These are phyloP conservation scores for Microsporum canis DNA, from an alignment of 2,329 filamentous ascomycete genomes.

Conservation along the genomic window DNA sequence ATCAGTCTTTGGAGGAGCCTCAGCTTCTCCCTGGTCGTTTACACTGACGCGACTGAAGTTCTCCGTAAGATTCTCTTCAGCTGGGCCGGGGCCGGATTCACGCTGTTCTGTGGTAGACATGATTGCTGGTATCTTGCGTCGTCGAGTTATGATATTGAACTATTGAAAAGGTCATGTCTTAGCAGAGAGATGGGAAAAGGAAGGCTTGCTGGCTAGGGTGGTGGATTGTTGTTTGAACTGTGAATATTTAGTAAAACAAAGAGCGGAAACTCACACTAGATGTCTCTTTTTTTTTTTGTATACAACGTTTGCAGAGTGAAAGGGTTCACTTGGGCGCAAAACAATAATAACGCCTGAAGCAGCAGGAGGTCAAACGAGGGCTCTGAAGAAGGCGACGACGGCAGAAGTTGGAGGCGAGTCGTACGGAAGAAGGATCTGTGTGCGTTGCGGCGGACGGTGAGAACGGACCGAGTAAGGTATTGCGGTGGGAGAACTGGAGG, in stretches of 20 bases:
- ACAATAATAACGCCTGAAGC: neutral
- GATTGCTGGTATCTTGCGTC: conserved; percentile 10
- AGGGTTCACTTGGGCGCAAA: neutral
- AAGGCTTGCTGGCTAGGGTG: neutral
- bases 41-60: conserved; percentile 56
- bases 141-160: neutral
- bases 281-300: neutral
- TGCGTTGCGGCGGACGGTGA: conserved; percentile 15
- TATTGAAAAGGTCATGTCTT: neutral
- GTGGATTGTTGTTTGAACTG: neutral
- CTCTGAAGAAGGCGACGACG: conserved; percentile 17
- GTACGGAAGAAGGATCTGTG: conserved; percentile 20
- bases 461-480: conserved; percentile 12
- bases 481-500: conserved; percentile 7
- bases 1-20: conserved; percentile 77
- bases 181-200: neutral
- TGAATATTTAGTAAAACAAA: neutral
- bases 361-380: conserved; percentile 7
- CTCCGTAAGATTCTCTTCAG: conserved; percentile 52
- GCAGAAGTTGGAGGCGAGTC: conserved; percentile 20
- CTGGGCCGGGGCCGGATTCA: conserved; percentile 42
- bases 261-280: neutral
- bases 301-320: neutral
- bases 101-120: conserved; percentile 51
- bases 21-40: conserved; percentile 56